Base-by-base conservation (phyloP, 225 moss, liverwort and hornwort species). In the Antitrichia curtipendula region DNA sequence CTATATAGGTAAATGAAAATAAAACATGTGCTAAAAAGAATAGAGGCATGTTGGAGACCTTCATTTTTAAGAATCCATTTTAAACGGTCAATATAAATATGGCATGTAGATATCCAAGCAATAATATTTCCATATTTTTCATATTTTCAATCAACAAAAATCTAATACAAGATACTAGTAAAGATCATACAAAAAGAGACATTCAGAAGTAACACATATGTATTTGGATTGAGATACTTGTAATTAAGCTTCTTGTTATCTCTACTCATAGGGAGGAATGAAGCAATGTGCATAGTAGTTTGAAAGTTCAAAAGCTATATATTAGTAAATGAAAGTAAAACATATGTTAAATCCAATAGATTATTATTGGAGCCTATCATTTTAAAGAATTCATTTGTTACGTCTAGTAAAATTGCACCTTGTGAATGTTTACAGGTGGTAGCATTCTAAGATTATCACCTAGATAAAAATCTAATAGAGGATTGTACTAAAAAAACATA, bases 401-500 rank as follows among this genome's bases (percentile, higher is more conserved):
- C 13, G 13, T 23, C 22, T 68, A 7, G 7, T 22, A 22, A 6
- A 38, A 12, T 68, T 68, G 12, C 7, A 1, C 21, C 7, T 7
- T 38, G 13, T 12, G 1, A 4, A 22, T 68, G 22, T 7, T 38
- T 38, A 22, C 4, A 3, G 12, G 3, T 66, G 20, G 19, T 36
- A 68, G 23, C 7, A 38, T 68, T 38, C 1, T 68, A 38, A 38
- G 7, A 68, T 38, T 13, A 13, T 23, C 2, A 13, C 23, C 23
- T 7, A 23, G 4, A 1, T 13, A 68, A 38, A 38, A 23, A 23
- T 68, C 24, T 27, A 8, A 3, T 2, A 43, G 1, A 72, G 0
- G 10, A 43, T 72, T 72, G 6, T 10, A 43, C 23, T 6, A 28
- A 45, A 10, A 16, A 18, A 15, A 8, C 2, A 9, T 28, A 72